phyloP scores from a whole-genome alignment of 1,139 yeast species.

The Geotrichum restrictum region DNA sequence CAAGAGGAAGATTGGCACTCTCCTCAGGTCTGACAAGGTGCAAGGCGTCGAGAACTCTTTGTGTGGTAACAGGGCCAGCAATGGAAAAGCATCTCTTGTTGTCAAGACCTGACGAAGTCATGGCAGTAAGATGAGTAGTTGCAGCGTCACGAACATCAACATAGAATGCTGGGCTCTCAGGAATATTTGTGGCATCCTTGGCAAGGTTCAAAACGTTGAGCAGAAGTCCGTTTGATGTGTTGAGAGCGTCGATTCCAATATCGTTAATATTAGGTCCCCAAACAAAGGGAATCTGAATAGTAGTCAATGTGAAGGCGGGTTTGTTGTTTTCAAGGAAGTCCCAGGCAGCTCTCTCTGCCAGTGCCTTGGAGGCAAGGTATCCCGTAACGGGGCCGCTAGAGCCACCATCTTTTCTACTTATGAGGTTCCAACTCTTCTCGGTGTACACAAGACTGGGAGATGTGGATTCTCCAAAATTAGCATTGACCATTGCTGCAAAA shows the following conservation, averaged over 20 bases:
- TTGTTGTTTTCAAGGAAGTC: slow-evolving; percentile 39
- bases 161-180: neutral
- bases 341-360: slow-evolving; percentile 47
- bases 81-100: slow-evolving; percentile 43
- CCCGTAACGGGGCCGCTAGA: slow-evolving; percentile 32
- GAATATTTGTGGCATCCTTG: neutral
- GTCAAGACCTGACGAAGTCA: slow-evolving; percentile 28
- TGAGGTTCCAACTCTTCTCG: slow-evolving; percentile 43
- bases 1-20: slow-evolving; percentile 1
- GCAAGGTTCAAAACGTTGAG: neutral
- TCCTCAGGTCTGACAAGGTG: slow-evolving; percentile 27
- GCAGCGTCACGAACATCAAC: slow-evolving; percentile 21
- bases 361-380: slow-evolving; percentile 38
- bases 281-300: slow-evolving; percentile 46
- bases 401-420: slow-evolving; percentile 37
- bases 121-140: slow-evolving; percentile 20
- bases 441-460: slow-evolving; percentile 30
- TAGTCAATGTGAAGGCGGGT: slow-evolving; percentile 41
- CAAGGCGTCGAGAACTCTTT: slow-evolving; percentile 37
- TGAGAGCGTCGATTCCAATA: slow-evolving; percentile 29
- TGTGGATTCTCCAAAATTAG: slow-evolving; percentile 41
- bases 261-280: slow-evolving; percentile 46
- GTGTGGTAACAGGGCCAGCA: slow-evolving; percentile 35
- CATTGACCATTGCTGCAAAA: slow-evolving; percentile 22
- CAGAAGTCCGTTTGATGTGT: slow-evolving; percentile 30